Evolutionary conservation across 257 asterid species (phyloP), one percentile per base, ranked within the genome.

Genomic region (Apocynum venetum): DNA sequence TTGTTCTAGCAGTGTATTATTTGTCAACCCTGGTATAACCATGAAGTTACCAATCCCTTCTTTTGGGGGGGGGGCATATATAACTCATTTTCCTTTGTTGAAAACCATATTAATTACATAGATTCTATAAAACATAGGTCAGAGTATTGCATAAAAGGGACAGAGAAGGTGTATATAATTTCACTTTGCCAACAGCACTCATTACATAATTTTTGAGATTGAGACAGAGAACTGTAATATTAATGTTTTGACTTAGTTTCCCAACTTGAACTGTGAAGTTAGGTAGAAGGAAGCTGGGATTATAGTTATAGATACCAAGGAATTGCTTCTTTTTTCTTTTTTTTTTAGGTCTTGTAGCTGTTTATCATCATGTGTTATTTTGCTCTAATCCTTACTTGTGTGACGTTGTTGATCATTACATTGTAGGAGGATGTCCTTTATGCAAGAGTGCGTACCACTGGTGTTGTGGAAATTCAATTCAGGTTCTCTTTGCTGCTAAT

Each of bases 361-460:
- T 57, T 61, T 8, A 46, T 49, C 72, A 20, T 60, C 8, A n/a
- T 8, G 15, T 46, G 10, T 3, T 52, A 0, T 4, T 13, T 25
- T n/a, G 52, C 61, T 40, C 17, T 14, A 41, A 13, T 46, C n/a
- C 47, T 77, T 57, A 20, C 20, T 74, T 41, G 38, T 44, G 25
- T 47, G 47, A 68, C 52, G 19, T 38, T 36, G 43, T 69, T 66
- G 40, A 36, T 75, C 36, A 46, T 75, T 48, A 2, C 43, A 74
- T 64, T 82, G 91, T 76, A 94, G 97, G 98, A 96, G 83, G 99
- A 96, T 90, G 92, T 96, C 81, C 98, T 96, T 86, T 82, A 88
- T 83, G 99, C 99, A 79, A 90, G 99, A 88, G 92, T 96, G 82
- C 97, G 98, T 82, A 96, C 99, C 73, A 93, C 96, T 38, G 99